Evolutionary conservation across 1,284 basidiomycete species (phyloP), one percentile per base, ranked within the genome.

Genomic region (Pseudozyma thailandica): DNA sequence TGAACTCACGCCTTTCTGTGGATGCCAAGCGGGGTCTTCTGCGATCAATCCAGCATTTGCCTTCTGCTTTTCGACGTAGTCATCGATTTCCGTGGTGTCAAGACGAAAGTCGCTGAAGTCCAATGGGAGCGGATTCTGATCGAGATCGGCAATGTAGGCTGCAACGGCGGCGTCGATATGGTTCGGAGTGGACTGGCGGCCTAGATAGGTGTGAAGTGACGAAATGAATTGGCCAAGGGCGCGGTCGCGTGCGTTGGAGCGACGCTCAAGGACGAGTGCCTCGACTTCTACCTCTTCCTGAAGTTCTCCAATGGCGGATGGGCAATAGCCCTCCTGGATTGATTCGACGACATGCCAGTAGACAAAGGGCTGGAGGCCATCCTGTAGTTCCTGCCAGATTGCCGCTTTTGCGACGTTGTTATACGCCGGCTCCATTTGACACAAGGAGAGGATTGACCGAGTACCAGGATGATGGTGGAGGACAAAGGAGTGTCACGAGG

Each of bases 321-420:
- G 63, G 12, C 10, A 25, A 31, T 56, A 72, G 15, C 59, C 54
- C 16, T 66, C 63, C 18, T 49, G 48, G 25, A 72, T 46, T n/a
- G 63, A 66, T 15, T 62, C 54, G 55, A 54, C 51, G 31, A 72
- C 59, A 23, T 72, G 63, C 63, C 54, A 66, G 43, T 51, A 59
- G 35, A 63, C 59, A 25, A 62, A 72, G 13, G 55, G 63, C 52
- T 72, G 44, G 10, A 66, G 63, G n/a, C 52, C 59, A 7, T 47
- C 25, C 2, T 64, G 38, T 3, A 72, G 69, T 43, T 61, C 58
- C 9, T 20, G 20, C 10, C 49, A 56, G 38, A 48, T 51, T 39
- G 60, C 60, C 6, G 46, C 8, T 26, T 56, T 50, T 49, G 56
- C 45, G 41, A 54, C 56, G 16, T 50, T 53, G 31, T 12, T 31